A percentile compares a stretch with the other conserved stretches of the same genome.
Evolutionary conservation across 2,329 filamentous ascomycete species (phyloP).

Genomic region (Thelonectria rubi): DNA sequence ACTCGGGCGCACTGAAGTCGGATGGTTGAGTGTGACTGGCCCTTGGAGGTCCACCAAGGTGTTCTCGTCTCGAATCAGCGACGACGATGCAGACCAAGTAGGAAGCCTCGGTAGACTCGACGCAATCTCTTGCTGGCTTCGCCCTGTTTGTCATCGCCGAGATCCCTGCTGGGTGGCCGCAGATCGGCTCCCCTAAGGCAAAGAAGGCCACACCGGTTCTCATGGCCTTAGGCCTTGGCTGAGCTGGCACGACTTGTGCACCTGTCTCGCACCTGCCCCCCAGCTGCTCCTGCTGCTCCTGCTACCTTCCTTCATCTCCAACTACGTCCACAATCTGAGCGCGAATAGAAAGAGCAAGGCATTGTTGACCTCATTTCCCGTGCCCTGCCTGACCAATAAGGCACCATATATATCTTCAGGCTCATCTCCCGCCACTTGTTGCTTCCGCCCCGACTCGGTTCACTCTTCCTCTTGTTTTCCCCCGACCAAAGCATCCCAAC

Average conservation of each 20-base stretch:
- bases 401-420: constrained; percentile 16
- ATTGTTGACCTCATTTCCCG: constrained; percentile 29
- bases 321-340: no score
- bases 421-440: constrained; percentile 22
- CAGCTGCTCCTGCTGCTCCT: no score
- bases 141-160: constrained; percentile 1
- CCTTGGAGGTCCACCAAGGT: background rate
- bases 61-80: background rate
- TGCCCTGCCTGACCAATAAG: constrained; percentile 35
- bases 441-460: constrained; percentile 19
- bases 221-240: background rate
- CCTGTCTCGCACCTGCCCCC: constrained; percentile 38
- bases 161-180: background rate
- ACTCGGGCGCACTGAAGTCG: background rate
- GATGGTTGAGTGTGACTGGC: background rate
- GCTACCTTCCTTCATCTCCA: no score
- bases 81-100: background rate
- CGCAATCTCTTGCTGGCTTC: background rate
- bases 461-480: constrained; percentile 32
- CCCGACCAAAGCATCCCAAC: constrained; percentile 20
- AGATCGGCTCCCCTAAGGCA: background rate
- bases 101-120: background rate
- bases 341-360: constrained; percentile 4
- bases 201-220: background rate
- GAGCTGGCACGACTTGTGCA: constrained; percentile 2